Conservation (phyloP, 2,329 filamentous ascomycete genomes). For the Xylaria sp. region DNA sequence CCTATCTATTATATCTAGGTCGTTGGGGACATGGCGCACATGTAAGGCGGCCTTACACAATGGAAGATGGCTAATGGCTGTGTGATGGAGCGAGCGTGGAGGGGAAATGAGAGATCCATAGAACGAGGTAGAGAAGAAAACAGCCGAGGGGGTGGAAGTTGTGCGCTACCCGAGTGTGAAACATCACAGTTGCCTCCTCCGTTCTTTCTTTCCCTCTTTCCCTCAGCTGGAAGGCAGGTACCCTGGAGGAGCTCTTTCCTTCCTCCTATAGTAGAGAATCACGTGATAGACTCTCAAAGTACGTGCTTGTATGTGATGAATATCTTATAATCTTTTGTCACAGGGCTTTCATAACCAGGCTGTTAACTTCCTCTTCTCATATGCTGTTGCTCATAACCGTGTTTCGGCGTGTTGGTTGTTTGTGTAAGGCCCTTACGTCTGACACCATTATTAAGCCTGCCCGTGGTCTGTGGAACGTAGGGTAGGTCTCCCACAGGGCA, state of each 20-base stretch:
- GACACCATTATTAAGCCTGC: background rate
- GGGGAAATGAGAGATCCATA: too few species aligned
- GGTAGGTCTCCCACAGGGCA: background rate
- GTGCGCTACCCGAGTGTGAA: background rate
- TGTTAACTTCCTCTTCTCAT: background rate
- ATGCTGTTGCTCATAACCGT: background rate
- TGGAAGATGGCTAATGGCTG: background rate
- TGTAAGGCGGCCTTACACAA: background rate
- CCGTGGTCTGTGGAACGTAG: too few species aligned
- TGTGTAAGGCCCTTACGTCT: background rate
- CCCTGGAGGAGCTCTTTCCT: constrained; percentile 6
- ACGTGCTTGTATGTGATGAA: background rate
- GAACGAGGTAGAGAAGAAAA: background rate
- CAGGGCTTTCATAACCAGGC: background rate
- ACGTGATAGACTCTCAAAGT: constrained; percentile 10
- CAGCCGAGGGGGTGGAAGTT: background rate
- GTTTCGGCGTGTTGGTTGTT: background rate
- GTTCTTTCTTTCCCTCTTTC: constrained; percentile 6
- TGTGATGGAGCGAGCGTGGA: too few species aligned
- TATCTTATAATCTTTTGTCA: background rate
- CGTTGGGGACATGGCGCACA: background rate
- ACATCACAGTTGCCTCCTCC: background rate
- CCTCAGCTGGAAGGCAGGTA: background rate
- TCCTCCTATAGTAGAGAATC: background rate
- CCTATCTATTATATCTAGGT: background rate